Evolutionary conservation across 108 stramenopile species (phyloP), one percentile per base, ranked within the genome.

Genomic region (Schizochytrium sp.): DNA sequence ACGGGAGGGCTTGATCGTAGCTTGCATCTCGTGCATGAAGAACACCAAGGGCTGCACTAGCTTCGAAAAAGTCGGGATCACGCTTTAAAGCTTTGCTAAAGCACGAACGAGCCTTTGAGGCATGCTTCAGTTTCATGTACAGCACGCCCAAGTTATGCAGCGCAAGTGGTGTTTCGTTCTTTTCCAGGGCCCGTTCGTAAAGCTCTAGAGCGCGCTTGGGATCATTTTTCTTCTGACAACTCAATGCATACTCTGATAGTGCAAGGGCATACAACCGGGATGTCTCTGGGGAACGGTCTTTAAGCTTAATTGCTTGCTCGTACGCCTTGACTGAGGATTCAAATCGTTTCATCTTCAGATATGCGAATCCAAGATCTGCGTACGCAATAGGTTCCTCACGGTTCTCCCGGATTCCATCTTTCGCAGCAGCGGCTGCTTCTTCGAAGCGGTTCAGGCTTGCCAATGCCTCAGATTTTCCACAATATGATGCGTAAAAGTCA

Each of bases 111-210:
- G 76, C 76, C 76, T 83, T 83, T 47, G 47, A 55, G 28, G 53
- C 12, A 47, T 83, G 76, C 76, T 50, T 46, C 15, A 55, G 76
- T n/a, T 53, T 10, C 10, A 55, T 0, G 47, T 83, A 50, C 76
- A 83, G 76, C 47, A 83, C 76, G 15, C 76, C 76, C 17, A 83
- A 53, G 40, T 83, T 83, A 40, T 83, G 76, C 3, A 83, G 76
- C 47, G 76, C 1, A 47, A 83, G 50, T 55, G 76, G 76, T n/a
- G 76, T 83, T 53, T 83, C 76, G 28, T 83, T 2, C 76, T 42
- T 83, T 42, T 83, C 50, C 28, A 83, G 38, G 76, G 50, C n/a
- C 47, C 76, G 76, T 53, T 83, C 50, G 47, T 83, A 83, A 5
- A 83, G 76, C 12, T 83, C 76, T n/a, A 56, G 47, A n/a, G 76